Evolutionary conservation across 495 filamentous ascomycete genomes (phyloP).

Genomic region (Cetradonia linearis): DNA sequence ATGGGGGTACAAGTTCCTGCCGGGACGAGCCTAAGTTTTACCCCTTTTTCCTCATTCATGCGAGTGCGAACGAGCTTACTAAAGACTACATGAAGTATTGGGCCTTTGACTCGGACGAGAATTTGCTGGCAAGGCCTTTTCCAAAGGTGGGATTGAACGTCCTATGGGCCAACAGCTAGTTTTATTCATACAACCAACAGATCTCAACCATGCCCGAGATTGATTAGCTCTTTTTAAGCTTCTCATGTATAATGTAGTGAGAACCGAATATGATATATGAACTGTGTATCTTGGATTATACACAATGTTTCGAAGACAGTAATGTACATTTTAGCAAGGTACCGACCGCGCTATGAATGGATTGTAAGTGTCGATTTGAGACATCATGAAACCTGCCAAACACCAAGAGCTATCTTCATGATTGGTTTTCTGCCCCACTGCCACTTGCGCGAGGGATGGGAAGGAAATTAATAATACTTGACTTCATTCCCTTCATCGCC

Average conservation of each 20-base stretch:
- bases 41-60: not conserved
- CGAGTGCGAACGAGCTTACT: not conserved
- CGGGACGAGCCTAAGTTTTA: not conserved
- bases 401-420: not conserved
- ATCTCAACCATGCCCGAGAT: not conserved
- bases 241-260: not conserved
- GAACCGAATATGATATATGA: not conserved
- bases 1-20: too few species aligned
- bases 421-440: slow-evolving; percentile 29
- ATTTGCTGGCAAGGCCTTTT: not conserved
- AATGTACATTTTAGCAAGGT: not conserved
- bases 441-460: slow-evolving; percentile 35
- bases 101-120: not conserved
- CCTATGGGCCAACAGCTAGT: not conserved
- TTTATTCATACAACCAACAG: not conserved
- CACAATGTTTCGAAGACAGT: not conserved
- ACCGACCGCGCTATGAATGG: slow-evolving; percentile 20
- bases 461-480: slow-evolving; percentile 44
- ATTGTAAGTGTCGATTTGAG: slow-evolving; percentile 11
- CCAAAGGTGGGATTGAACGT: not conserved
- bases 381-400: slow-evolving; percentile 1
- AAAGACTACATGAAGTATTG: not conserved
- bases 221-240: not conserved
- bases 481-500: slow-evolving; percentile 79
- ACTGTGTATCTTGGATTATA: not conserved